Percentiles rank a stretch among this genome's conserved stretches.
phyloP scores from a whole-genome alignment of 192 early-diverging fungal species.

The Mortierella claussenii region DNA sequence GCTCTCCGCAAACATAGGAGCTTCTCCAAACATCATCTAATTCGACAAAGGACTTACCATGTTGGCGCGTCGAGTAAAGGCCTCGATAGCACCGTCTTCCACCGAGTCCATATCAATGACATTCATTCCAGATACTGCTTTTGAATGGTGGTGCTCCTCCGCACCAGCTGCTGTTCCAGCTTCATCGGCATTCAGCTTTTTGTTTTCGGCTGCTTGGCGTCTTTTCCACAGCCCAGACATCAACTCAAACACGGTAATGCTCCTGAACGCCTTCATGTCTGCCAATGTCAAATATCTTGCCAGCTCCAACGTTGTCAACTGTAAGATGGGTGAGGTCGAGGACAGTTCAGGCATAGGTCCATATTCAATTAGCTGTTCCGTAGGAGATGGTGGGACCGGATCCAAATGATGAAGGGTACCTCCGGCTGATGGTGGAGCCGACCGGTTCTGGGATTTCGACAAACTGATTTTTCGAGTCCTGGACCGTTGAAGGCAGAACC shows the following conservation, averaged over 20 bases:
- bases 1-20: no score
- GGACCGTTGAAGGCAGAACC: conserved; percentile 39
- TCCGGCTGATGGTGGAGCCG: neutral
- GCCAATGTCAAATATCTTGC: conserved; percentile 62
- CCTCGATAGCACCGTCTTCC: conserved; percentile 59
- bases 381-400: neutral
- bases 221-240: conserved; percentile 54
- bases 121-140: conserved; percentile 3
- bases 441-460: conserved; percentile 10
- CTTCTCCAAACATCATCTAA: neutral
- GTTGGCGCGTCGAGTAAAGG: conserved; percentile 64
- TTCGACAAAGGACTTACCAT: conserved; percentile 50
- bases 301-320: conserved; percentile 58
- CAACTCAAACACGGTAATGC: conserved; percentile 52
- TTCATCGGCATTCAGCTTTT: neutral
- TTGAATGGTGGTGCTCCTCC: no score
- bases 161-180: neutral
- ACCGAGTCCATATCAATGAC: neutral
- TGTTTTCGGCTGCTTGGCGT: conserved; percentile 31
- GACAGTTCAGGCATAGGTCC: conserved; percentile 37
- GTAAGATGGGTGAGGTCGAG: conserved; percentile 34
- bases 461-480: conserved; percentile 42
- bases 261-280: conserved; percentile 53
- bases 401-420: neutral
- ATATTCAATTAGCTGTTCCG: conserved; percentile 10